Evolutionary conservation across 1,284 basidiomycete species (phyloP), one percentile per base, ranked within the genome.

Genomic region (Phaffia rhodozyma): DNA sequence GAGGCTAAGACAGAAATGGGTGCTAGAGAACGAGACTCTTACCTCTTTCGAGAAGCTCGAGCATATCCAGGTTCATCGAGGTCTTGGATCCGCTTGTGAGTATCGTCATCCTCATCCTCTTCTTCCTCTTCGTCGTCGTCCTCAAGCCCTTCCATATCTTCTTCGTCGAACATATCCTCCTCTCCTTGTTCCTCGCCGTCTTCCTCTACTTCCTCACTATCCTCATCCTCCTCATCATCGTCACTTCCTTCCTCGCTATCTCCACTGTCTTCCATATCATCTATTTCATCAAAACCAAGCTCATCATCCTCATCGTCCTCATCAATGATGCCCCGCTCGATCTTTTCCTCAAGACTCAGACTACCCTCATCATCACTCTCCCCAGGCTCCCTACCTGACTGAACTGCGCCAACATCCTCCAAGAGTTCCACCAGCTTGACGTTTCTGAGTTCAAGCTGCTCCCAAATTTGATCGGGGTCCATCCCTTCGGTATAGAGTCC

Each of bases 381-480:
- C 13, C 43, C 29, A 43, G 38, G 38, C 38, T 43, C 38, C 38
- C 38, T 43, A 11, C 38, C 38, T 43, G 38, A 43, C 16, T 32
- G 16, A 34, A 64, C 50, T 27, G 61, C 32, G 9, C 64, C 68
- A 47, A 76, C 71, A 56, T 75, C 74, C 65, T 73, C 71, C 38
- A 75, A 66, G 7, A 75, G 72, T 29, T 68, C 69, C 34, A 70
- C 70, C 13, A 77, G 68, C 30, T 72, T 82, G 68, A 83, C 81
- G 30, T 84, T 77, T 56, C 87, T 79, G 57, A 94, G 78, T 72
- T 96, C 92, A 60, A 94, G 75, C 75, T 96, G 94, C 56, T 86
- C 84, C 94, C 94, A 98, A 30, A 97, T 79, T 74, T 96, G 92
- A 65, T 90, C 88, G 27, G 83, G 81, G 69, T 85, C 85, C 83